Base-by-base conservation (phyloP, 495 filamentous ascomycete genomes). In the Lichenothelia convexa region DNA sequence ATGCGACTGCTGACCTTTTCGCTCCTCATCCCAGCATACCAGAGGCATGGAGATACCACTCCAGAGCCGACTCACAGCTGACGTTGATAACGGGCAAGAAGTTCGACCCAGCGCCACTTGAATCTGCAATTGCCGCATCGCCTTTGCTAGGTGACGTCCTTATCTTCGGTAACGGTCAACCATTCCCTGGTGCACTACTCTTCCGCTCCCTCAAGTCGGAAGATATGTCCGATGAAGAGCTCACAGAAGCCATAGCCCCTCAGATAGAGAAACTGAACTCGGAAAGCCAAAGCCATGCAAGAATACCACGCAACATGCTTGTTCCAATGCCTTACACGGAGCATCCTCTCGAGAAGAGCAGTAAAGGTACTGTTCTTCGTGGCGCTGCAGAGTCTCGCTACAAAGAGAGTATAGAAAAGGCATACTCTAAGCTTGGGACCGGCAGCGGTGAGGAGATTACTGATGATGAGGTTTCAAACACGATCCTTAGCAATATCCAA, bases 81-180 rank as follows among this genome's bases (percentile, higher is more conserved):
- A 71, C 65, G 0, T 55, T 80, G 3, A 54, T 70, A 12, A 80
- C 74, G 11, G 74, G 74, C 0, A 74, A 77, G 53, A 79, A 80
- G 38, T 75, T 78, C 21, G 73, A 74, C 41, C 73, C 74, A 4
- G 63, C 70, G 15, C 68, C 68, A 1, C 47, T 79, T 12, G 74
- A 80, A 57, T 64, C 48, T 27, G 45, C 48, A 3, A 55, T 71
- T 8, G 35, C 41, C 11, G 40, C 52, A 18, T 51, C 54, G 8
- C 21, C 21, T 0, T 38, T 59, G 3, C 18, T 68, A n/a, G 34
- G 38, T 8, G 60, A 68, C 35, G 59, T 59, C 9, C 45, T 68
- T 4, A 49, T 70, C 3, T 67, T 70, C 40, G 67, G 67, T 0
- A 60, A 57, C 35, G 56, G 53, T 9, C 48, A 39, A 30, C 47